A percentile compares a stretch with the other conserved stretches of the same genome.
Conservation (phyloP, 2,329 filamentous ascomycete species). For the Pezicula rhizophila region DNA sequence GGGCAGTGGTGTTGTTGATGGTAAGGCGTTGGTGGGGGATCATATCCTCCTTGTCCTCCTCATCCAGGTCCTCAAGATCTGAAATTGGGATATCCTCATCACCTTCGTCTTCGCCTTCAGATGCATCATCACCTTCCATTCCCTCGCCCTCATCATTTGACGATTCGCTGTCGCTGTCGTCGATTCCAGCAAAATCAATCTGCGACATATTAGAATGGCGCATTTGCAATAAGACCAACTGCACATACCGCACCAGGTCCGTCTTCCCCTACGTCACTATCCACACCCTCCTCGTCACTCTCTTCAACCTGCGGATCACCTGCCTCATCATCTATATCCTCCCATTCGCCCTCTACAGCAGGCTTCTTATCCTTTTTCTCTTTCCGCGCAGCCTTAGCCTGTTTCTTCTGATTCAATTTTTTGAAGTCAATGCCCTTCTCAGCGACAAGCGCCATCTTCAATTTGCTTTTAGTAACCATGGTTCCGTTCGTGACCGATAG, state of each 20-base stretch:
- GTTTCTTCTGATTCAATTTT: conserved; percentile 34
- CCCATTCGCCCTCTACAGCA: conserved; percentile 34
- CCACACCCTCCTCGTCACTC: conserved; percentile 26
- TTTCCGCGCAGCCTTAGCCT: conserved; percentile 33
- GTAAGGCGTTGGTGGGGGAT: conserved; percentile 88
- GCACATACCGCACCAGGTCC: conserved; percentile 8
- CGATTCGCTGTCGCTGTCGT: conserved; percentile 55
- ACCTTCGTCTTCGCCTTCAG: conserved; percentile 66
- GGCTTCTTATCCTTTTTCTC: conserved; percentile 40
- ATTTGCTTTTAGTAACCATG: conserved; percentile 35
- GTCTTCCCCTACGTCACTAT: conserved; percentile 32
- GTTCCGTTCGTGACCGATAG: conserved; percentile 3
- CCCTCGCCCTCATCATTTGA: conserved; percentile 38
- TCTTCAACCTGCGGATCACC: conserved; percentile 25
- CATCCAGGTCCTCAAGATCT: conserved; percentile 72
- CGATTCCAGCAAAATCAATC: conserved; percentile 48
- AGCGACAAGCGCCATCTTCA: conserved; percentile 48
- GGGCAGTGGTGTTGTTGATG: conserved; percentile 92
- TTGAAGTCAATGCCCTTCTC: conserved; percentile 49
- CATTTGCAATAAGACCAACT: conserved; percentile 15
- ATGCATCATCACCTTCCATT: conserved; percentile 46
- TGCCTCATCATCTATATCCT: conserved; percentile 33
- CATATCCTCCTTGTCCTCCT: conserved; percentile 79
- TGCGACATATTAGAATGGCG: conserved; percentile 20
- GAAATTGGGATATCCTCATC: conserved; percentile 87